A percentile compares a stretch with the other conserved stretches of the same genome.
Evolutionary conservation across 129 eudicot genomes (phyloP).

Genomic region (Centaurea solstitialis): DNA sequence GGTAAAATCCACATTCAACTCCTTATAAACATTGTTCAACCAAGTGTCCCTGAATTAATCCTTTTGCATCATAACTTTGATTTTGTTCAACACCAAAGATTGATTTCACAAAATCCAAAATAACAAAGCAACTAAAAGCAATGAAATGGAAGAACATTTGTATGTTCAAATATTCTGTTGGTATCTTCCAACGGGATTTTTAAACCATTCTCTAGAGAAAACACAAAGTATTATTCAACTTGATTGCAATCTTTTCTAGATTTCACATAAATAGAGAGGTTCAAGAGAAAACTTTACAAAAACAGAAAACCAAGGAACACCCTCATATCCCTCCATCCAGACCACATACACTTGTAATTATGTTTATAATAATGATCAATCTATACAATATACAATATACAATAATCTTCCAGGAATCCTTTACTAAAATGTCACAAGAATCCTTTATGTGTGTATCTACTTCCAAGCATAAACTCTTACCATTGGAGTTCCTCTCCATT

Average conservation of each 20-base stretch:
- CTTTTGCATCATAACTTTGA: neutral
- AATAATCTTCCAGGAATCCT: neutral
- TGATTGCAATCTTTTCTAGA: neutral
- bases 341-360: neutral
- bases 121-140: neutral
- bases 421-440: neutral
- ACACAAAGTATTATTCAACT: no score
- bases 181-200: no score
- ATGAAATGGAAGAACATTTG: neutral
- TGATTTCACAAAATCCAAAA: neutral
- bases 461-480: constrained; percentile 64
- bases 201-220: no score
- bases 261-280: no score
- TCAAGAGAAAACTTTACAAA: neutral
- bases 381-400: neutral
- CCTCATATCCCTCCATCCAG: no score
- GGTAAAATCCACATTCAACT: no score
- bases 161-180: neutral
- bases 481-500: constrained; percentile 60
- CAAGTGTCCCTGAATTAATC: no score
- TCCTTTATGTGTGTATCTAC: constrained; percentile 14
- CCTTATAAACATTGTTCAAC: no score
- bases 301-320: no score
- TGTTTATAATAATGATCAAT: constrained; percentile 1
- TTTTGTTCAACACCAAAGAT: neutral